Evolutionary conservation across 2,329 filamentous ascomycete genomes (phyloP).

Genomic region (Neocatenulostroma microsporum): DNA sequence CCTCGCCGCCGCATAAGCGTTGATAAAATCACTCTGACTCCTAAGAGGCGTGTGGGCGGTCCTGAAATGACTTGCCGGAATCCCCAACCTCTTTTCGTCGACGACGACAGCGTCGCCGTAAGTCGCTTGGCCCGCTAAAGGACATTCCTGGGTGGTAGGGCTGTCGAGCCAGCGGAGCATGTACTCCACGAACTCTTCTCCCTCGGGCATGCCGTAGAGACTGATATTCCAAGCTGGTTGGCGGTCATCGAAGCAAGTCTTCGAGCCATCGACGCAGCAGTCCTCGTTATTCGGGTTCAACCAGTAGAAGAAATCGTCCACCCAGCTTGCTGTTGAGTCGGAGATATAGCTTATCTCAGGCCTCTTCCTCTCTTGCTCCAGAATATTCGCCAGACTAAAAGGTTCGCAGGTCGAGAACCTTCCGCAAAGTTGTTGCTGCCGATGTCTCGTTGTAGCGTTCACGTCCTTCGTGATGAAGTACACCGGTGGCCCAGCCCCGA

Average conservation of each 20-base stretch:
- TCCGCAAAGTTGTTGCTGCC: constrained; percentile 83
- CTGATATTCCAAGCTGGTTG: constrained; percentile 82
- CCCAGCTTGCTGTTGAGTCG: constrained; percentile 84
- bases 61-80: constrained; percentile 83
- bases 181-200: constrained; percentile 82
- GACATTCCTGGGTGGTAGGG: constrained; percentile 75
- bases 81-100: constrained; percentile 56
- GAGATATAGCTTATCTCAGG: constrained; percentile 81
- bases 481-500: constrained; percentile 84
- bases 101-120: constrained; percentile 81
- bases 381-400: constrained; percentile 75
- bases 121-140: constrained; percentile 77
- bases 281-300: constrained; percentile 75
- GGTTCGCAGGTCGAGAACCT: constrained; percentile 83
- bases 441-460: constrained; percentile 64
- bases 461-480: constrained; percentile 86
- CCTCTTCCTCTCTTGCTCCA: constrained; percentile 91
- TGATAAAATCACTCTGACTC: constrained; percentile 87
- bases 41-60: constrained; percentile 80
- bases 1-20: constrained; percentile 78
- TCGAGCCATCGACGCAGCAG: constrained; percentile 60
- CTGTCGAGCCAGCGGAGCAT: constrained; percentile 72
- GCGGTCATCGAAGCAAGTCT: constrained; percentile 68
- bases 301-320: constrained; percentile 96
- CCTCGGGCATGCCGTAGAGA: constrained; percentile 83